Base-by-base conservation (phyloP, 768 basidiomycete genomes). In the Gelatoporia subvermispora region DNA sequence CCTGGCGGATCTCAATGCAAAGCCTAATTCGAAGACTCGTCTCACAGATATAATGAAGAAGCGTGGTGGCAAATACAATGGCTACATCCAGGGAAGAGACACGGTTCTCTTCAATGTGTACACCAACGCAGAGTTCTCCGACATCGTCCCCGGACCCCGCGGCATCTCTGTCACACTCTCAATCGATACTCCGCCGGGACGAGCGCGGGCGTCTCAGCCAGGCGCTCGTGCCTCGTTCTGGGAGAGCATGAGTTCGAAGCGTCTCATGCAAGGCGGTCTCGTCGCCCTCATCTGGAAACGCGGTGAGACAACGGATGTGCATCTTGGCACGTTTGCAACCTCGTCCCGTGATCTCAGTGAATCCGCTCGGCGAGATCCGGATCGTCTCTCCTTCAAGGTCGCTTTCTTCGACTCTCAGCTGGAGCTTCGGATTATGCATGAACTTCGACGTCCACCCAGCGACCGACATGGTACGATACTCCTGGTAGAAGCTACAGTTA, bases 361-460 rank as follows among this genome's bases (percentile, higher is more conserved):
- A 4, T 70, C 74, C 0, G 72, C 74, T 3, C 68, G 68, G 34
- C 35, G 18, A 8, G 55, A 60, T 36, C 52, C 48, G 11, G 58
- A 69, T 1, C 62, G 62, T 3, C 64, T 86, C 39, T 62, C 63
- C 16, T 55, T 84, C 10, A 74, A 75, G 2, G 65, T 87, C 35
- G 65, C 72, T 11, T 88, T 89, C 63, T 86, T 86, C 51, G 83
- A 87, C 54, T 64, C 77, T 2, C 67, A 70, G 8, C 65, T 84
- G 1, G 75, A 84, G 56, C 59, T 84, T 8, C 60, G 67, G 39
- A 68, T 73, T 11, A 56, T 75, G 1, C 72, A 72, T 11, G 68
- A 72, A 38, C 35, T 31, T 17, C 35, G 15, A 47, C 49, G 46
- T 57, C 47, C 48, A 8, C 16, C 47, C 49, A 41, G 43, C 53